Conservation (phyloP, 2,329 filamentous ascomycete species). For the Paecilomyces niveus region DNA sequence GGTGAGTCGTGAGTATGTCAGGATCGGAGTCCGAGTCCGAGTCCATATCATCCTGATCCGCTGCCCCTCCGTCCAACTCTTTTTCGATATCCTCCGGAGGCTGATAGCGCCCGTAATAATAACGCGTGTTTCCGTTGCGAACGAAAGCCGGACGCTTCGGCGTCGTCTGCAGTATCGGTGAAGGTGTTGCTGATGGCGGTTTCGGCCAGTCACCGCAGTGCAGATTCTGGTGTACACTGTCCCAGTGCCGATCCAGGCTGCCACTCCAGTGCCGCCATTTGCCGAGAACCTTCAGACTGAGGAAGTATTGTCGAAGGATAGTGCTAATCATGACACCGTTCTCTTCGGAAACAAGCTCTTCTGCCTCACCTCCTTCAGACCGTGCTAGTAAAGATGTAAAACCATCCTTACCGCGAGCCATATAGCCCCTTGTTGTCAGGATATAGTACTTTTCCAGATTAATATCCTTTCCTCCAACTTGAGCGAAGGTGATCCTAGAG, state of each 20-base stretch:
- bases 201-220: conserved; percentile 46
- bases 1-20: conserved; percentile 29
- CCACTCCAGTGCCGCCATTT: conserved; percentile 68
- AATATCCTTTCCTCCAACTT: conserved; percentile 55
- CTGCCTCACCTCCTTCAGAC: conserved; percentile 66
- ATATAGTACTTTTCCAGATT: conserved; percentile 60
- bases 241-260: conserved; percentile 59
- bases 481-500: conserved; percentile 56
- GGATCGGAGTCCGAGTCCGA: conserved; percentile 37
- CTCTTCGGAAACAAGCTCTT: conserved; percentile 77
- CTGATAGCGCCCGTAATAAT: neutral
- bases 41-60: conserved; percentile 27
- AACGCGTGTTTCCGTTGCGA: neutral
- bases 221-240: conserved; percentile 55
- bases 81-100: neutral
- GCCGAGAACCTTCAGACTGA: conserved; percentile 73
- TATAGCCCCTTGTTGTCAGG: conserved; percentile 77
- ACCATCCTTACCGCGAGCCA: conserved; percentile 82
- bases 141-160: conserved; percentile 2
- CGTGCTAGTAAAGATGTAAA: conserved; percentile 69
- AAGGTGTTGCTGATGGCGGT: conserved; percentile 28
- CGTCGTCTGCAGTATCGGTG: conserved; percentile 19
- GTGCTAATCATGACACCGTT: conserved; percentile 80
- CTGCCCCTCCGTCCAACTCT: conserved; percentile 1
- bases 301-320: conserved; percentile 84